Percentiles rank a stretch among this genome's conserved stretches.
These are phyloP conservation scores for Celoporthe dispersa DNA, from an alignment of 2,329 filamentous ascomycete genomes.

Conservation along the genomic window DNA sequence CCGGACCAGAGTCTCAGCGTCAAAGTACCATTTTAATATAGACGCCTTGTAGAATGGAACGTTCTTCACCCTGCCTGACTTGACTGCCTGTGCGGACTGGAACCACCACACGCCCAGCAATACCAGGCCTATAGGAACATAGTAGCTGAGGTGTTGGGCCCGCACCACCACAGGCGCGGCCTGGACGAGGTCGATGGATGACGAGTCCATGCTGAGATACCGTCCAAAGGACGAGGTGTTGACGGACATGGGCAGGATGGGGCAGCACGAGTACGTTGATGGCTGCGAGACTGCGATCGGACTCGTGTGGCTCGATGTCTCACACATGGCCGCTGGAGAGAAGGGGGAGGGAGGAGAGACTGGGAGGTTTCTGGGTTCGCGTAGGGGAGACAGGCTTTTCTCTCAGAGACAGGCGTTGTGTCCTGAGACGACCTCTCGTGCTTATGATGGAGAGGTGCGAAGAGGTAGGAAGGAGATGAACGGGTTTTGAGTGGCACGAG, in stretches of 20 bases:
- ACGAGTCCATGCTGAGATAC: slow-evolving; percentile 33
- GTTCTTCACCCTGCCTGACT: slow-evolving; percentile 39
- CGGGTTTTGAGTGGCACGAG: slow-evolving; percentile 4
- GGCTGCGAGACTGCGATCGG: slow-evolving; percentile 25
- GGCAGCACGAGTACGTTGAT: slow-evolving; percentile 21
- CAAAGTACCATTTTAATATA: slow-evolving; percentile 55
- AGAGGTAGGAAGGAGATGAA: slow-evolving; percentile 6
- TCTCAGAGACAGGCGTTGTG: background rate
- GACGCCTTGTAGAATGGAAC: slow-evolving; percentile 54
- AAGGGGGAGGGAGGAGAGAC: background rate
- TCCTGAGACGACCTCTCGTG: background rate
- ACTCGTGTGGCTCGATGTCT: slow-evolving; percentile 22
- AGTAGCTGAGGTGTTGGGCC: slow-evolving; percentile 45
- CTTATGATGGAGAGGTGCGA: background rate
- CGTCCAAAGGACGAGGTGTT: slow-evolving; percentile 33
- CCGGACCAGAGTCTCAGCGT: slow-evolving; percentile 51
- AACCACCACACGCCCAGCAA: slow-evolving; percentile 46
- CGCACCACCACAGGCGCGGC: slow-evolving; percentile 36
- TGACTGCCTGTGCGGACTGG: slow-evolving; percentile 37
- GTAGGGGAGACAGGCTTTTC: background rate
- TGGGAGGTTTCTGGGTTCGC: background rate
- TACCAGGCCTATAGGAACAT: slow-evolving; percentile 43
- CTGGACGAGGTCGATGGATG: slow-evolving; percentile 34
- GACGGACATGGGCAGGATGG: slow-evolving; percentile 27
- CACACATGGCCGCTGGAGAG: slow-evolving; percentile 23